phyloP scores from a whole-genome alignment of 2,329 filamentous ascomycete genomes.

The Phialemoniopsis sp. region DNA sequence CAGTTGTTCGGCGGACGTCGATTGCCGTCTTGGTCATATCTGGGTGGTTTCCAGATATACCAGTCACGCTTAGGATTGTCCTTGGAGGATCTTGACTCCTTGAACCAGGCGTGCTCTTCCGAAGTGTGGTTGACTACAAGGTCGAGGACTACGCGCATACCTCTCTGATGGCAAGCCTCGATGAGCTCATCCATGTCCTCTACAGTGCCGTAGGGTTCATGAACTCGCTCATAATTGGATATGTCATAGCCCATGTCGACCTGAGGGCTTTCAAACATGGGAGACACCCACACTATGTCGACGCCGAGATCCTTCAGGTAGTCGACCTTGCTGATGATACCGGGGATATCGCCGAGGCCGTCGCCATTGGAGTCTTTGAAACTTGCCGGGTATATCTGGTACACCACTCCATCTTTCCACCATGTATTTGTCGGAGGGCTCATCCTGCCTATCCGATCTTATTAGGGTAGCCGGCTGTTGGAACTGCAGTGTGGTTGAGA shows the following conservation, averaged over 20 bases:
- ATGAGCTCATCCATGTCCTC: constrained; percentile 61
- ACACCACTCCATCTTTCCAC: constrained; percentile 15
- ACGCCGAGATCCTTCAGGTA: constrained; percentile 59
- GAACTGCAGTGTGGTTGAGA: no score
- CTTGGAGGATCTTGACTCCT: constrained; percentile 57
- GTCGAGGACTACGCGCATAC: constrained; percentile 70
- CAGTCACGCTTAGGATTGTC: constrained; percentile 62
- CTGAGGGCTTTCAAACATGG: constrained; percentile 48
- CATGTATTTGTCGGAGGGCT: no score
- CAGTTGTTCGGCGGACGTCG: constrained; percentile 74
- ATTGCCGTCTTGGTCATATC: constrained; percentile 49
- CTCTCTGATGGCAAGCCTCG: constrained; percentile 51
- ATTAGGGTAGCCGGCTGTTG: no score
- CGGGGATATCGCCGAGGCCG: constrained; percentile 62
- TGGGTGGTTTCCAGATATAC: constrained; percentile 26
- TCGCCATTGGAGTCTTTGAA: constrained; percentile 56
- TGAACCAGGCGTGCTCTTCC: constrained; percentile 68
- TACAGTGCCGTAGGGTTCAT: constrained; percentile 57
- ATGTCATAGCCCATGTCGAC: constrained; percentile 62
- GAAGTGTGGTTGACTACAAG: constrained; percentile 77
- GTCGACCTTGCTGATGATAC: constrained; percentile 60
- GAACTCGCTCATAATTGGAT: constrained; percentile 54
- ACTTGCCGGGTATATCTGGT: constrained; percentile 48
- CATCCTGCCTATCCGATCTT: no score
- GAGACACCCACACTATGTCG: constrained; percentile 57